phyloP scores from a whole-genome alignment of 169 alveolate genomes.

The Eimeria tenella region DNA sequence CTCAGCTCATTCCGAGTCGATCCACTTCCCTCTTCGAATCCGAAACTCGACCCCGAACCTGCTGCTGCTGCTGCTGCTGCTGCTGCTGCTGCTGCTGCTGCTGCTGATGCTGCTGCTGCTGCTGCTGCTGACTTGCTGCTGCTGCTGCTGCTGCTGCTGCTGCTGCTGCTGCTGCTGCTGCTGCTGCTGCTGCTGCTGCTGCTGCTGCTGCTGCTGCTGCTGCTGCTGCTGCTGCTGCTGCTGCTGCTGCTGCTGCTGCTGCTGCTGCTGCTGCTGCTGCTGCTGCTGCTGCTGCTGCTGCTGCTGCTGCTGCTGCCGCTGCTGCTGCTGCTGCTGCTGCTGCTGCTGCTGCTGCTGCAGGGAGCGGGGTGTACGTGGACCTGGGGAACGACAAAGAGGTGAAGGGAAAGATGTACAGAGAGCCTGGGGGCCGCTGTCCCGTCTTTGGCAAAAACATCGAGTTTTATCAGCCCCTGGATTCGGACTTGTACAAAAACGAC shows the following conservation, averaged over 20 bases:
- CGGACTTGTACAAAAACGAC: constrained; percentile 11
- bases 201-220: neutral
- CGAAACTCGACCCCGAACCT: neutral
- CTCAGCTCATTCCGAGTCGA: neutral
- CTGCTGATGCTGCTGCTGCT: neutral
- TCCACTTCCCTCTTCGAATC: too few relatives aligned
- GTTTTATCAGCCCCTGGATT: constrained; percentile 13
- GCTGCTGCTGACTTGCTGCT: too few relatives aligned
- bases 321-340: neutral
- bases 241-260: neutral
- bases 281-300: too few relatives aligned
- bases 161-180: neutral
- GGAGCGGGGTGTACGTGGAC: constrained; percentile 55
- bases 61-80: neutral
- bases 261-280: neutral
- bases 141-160: neutral
- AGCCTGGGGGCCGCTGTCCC: constrained; percentile 59
- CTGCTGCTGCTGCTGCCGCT: neutral
- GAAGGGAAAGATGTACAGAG: constrained; percentile 56
- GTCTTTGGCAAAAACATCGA: constrained; percentile 45
- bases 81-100: neutral
- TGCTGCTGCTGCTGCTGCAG: neutral
- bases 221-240: neutral
- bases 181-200: neutral
- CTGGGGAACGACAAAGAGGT: constrained; percentile 40